phyloP scores from a whole-genome alignment of 768 basidiomycete species.

The Boletellus sp. region DNA sequence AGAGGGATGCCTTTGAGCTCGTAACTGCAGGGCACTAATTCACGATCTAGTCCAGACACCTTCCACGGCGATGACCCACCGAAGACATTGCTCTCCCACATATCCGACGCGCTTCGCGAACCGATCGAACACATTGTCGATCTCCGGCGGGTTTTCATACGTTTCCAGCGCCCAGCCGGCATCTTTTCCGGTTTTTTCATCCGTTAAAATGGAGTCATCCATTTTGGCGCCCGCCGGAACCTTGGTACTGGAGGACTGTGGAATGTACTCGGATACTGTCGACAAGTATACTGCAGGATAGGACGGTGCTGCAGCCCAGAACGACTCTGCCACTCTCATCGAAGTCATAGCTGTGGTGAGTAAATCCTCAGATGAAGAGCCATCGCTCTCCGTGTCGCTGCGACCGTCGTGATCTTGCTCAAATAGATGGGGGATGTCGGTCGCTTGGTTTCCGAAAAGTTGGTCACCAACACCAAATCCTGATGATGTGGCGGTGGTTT shows the following conservation, averaged over 20 bases:
- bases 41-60: background rate
- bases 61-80: slow-evolving; percentile 43
- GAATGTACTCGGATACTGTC: slow-evolving; percentile 68
- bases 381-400: slow-evolving; percentile 36
- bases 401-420: slow-evolving; percentile 19
- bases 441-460: slow-evolving; percentile 49
- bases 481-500: slow-evolving; percentile 27
- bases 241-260: slow-evolving; percentile 50
- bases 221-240: slow-evolving; percentile 36
- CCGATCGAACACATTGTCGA: slow-evolving; percentile 83
- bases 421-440: slow-evolving; percentile 14
- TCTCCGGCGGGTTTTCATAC: slow-evolving; percentile 75
- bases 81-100: slow-evolving; percentile 80
- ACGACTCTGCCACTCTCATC: slow-evolving; percentile 51
- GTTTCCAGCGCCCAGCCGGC: slow-evolving; percentile 63
- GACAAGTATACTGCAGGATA: slow-evolving; percentile 73
- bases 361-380: slow-evolving; percentile 40
- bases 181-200: slow-evolving; percentile 44
- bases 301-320: slow-evolving; percentile 64
- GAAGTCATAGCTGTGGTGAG: slow-evolving; percentile 58
- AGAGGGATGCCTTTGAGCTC: slow-evolving; percentile 83
- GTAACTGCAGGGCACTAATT: slow-evolving; percentile 50
- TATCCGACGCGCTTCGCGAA: slow-evolving; percentile 71
- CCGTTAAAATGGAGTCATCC: slow-evolving; percentile 41
- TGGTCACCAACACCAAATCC: slow-evolving; percentile 61